Evolutionary conservation across 768 basidiomycete genomes (phyloP).

Genomic region (Podaxis sp.): DNA sequence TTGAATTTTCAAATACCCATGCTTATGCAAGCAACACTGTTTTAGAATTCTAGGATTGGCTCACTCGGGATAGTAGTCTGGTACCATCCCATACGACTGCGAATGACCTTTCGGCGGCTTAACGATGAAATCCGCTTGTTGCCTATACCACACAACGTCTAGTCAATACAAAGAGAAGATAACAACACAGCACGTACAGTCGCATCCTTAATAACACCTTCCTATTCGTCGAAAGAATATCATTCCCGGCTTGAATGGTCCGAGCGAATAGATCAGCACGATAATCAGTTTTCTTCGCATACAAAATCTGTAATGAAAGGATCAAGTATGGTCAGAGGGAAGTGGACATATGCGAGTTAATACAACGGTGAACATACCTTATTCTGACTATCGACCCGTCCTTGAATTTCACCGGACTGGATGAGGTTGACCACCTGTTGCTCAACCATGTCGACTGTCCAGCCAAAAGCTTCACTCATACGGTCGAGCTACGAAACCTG

Average conservation of each 20-base stretch:
- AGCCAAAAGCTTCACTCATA: slow-evolving; percentile 87
- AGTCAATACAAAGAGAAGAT: neutral
- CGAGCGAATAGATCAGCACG: slow-evolving; percentile 74
- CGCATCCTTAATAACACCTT: slow-evolving; percentile 82
- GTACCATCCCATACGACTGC: slow-evolving; percentile 51
- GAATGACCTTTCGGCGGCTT: slow-evolving; percentile 52
- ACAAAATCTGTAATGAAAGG: slow-evolving; percentile 55
- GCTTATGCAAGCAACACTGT: neutral
- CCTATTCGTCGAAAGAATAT: slow-evolving; percentile 70
- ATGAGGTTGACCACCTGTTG: slow-evolving; percentile 75
- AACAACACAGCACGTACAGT: slow-evolving; percentile 53
- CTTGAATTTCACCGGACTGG: slow-evolving; percentile 73
- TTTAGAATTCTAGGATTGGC: neutral
- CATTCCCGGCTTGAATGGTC: slow-evolving; percentile 69
- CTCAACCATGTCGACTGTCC: slow-evolving; percentile 70
- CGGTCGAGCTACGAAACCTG: slow-evolving; percentile 50
- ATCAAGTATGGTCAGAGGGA: slow-evolving; percentile 6
- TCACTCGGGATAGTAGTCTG: slow-evolving; percentile 9
- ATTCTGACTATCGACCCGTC: slow-evolving; percentile 85
- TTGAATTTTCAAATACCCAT: neutral
- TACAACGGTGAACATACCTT: slow-evolving; percentile 47
- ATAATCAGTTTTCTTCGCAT: slow-evolving; percentile 77
- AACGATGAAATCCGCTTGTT: slow-evolving; percentile 78
- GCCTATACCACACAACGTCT: slow-evolving; percentile 36
- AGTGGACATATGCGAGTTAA: neutral